Evolutionary conservation across 106 monocot genomes (phyloP).

Genomic region (Triglochin maritima): DNA sequence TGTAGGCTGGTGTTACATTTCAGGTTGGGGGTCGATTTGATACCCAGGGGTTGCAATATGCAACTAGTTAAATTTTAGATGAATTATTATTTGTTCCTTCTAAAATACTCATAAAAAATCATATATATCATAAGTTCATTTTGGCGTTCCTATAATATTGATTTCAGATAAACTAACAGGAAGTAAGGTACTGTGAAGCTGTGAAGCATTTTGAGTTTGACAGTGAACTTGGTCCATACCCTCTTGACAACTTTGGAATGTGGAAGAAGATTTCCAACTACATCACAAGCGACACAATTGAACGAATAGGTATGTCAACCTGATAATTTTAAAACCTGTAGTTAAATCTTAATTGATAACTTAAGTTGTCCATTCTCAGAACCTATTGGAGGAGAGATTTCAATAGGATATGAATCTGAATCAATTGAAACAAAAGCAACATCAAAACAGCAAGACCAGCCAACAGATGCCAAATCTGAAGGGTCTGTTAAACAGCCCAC

Average conservation of each 20-base stretch:
- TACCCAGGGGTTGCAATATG: too few relatives aligned
- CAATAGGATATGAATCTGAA: conserved; percentile 50
- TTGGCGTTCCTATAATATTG: background rate
- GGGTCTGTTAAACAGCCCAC: conserved; percentile 16
- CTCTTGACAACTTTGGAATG: conserved; percentile 51
- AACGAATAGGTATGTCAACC: conserved; percentile 38
- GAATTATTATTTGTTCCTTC: too few relatives aligned
- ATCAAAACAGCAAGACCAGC: conserved; percentile 49
- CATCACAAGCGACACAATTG: conserved; percentile 53
- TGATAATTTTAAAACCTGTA: background rate
- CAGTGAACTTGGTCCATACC: conserved; percentile 69
- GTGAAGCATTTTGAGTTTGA: conserved; percentile 87
- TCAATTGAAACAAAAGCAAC: conserved; percentile 32
- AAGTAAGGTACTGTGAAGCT: conserved; percentile 53
- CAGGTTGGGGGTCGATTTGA: too few relatives aligned
- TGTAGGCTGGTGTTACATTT: too few relatives aligned
- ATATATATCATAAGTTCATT: too few relatives aligned
- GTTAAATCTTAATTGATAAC: too few relatives aligned
- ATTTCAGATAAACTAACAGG: conserved; percentile 26
- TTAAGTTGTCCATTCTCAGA: conserved; percentile 23
- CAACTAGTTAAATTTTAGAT: too few relatives aligned
- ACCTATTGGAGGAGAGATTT: conserved; percentile 70
- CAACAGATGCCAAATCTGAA: conserved; percentile 36
- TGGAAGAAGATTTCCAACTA: conserved; percentile 78
- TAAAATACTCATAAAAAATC: too few relatives aligned